These are phyloP conservation scores for Leccinum subtestaceum DNA, from an alignment of 768 basidiomycete species.

Conservation along the genomic window DNA sequence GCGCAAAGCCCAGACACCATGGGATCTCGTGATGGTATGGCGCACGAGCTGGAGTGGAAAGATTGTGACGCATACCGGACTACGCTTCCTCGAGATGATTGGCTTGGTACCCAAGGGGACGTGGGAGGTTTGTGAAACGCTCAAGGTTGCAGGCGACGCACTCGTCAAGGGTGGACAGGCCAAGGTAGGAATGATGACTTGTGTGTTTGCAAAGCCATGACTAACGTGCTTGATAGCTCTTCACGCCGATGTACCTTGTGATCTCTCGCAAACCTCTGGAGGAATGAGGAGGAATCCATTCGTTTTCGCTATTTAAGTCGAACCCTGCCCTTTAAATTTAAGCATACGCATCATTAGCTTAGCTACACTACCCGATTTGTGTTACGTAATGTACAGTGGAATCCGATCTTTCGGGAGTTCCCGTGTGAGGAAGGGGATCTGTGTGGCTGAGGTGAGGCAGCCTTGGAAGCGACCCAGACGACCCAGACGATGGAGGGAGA, in stretches of 20 bases:
- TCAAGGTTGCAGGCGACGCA: constrained; percentile 77
- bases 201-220: background rate
- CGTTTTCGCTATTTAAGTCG: background rate
- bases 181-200: constrained; percentile 52
- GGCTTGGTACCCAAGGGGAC: constrained; percentile 92
- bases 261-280: constrained; percentile 51
- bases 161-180: constrained; percentile 82
- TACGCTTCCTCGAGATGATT: constrained; percentile 74
- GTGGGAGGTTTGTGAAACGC: constrained; percentile 80
- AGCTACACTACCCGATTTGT: background rate
- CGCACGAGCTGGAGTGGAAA: constrained; percentile 87
- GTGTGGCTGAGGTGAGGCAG: constrained; percentile 21
- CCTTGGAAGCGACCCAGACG: constrained; percentile 5
- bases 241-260: constrained; percentile 85
- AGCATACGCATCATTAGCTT: background rate
- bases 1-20: constrained; percentile 85
- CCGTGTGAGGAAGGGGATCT: constrained; percentile 13
- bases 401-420: constrained; percentile 29
- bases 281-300: background rate
- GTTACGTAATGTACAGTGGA: constrained; percentile 8
- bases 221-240: constrained; percentile 49
- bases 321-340: background rate
- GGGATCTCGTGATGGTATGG: constrained; percentile 89
- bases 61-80: constrained; percentile 75
- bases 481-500: constrained; percentile 41